Conservation (phyloP, 2,329 filamentous ascomycete species). For the Botrytis deweyae region DNA sequence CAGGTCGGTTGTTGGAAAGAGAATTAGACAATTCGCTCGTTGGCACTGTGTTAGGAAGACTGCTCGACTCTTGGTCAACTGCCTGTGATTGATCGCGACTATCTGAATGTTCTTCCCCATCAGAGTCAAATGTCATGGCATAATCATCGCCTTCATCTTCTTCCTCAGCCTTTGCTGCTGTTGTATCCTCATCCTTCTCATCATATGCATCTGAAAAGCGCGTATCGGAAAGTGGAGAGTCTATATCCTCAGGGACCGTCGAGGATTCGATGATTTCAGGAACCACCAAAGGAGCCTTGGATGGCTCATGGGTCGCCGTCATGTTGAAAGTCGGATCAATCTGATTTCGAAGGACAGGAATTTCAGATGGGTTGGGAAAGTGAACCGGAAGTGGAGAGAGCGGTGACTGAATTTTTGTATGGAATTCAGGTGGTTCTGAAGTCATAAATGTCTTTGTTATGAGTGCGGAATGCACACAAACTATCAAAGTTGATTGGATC, state of each 20-base stretch:
- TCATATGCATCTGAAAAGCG: constrained; percentile 41
- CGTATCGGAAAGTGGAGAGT: constrained; percentile 34
- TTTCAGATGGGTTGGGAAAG: constrained; percentile 65
- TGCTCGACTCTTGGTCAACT: constrained; percentile 34
- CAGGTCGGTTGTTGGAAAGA: constrained; percentile 26
- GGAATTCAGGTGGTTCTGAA: constrained; percentile 55
- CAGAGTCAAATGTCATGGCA: constrained; percentile 42
- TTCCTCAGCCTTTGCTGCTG: constrained; percentile 27
- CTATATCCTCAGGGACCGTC: constrained; percentile 13
- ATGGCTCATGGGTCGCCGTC: constrained; percentile 52
- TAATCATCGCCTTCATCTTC: constrained; percentile 40
- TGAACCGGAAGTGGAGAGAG: constrained; percentile 70
- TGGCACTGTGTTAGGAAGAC: constrained; percentile 32
- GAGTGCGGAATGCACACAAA: constrained; percentile 18
- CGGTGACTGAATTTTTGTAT: constrained; percentile 65
- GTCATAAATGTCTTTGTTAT: constrained; percentile 23
- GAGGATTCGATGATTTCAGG: constrained; percentile 14
- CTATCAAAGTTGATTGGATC: background rate
- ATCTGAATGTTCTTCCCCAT: constrained; percentile 38
- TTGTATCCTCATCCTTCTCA: constrained; percentile 33
- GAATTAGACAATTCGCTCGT: constrained; percentile 27
- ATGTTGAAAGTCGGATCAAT: constrained; percentile 72
- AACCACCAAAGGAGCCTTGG: constrained; percentile 16
- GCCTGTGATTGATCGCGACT: constrained; percentile 39
- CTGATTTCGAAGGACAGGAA: constrained; percentile 68